These are phyloP conservation scores for Diaporthe citriasiana DNA, from an alignment of 2,329 filamentous ascomycete genomes.

Conservation along the genomic window DNA sequence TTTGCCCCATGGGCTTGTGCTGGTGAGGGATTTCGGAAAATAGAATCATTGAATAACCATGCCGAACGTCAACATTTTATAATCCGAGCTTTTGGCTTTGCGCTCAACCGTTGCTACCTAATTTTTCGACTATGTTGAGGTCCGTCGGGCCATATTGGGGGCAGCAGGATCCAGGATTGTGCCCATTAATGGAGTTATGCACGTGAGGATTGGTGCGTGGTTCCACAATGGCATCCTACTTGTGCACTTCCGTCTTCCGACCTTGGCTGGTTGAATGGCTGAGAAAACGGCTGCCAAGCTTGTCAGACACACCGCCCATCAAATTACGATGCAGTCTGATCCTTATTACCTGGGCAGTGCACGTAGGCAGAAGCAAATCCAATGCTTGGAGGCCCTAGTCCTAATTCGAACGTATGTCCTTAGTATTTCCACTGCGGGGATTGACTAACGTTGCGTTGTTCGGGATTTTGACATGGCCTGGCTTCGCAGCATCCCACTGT, in stretches of 20 bases:
- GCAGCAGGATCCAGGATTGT: slow-evolving; percentile 16
- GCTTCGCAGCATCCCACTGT: too few species aligned
- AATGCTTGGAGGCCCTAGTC: background rate
- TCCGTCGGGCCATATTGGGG: background rate
- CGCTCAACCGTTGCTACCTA: background rate
- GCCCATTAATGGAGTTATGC: background rate
- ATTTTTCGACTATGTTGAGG: too few species aligned
- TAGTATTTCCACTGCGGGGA: too few species aligned
- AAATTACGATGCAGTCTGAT: background rate
- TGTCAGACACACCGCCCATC: slow-evolving; percentile 6
- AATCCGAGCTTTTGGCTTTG: background rate
- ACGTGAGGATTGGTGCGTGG: background rate
- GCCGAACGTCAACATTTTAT: background rate
- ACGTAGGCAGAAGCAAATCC: background rate
- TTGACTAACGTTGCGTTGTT: too few species aligned
- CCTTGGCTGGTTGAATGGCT: background rate
- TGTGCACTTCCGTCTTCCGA: too few species aligned
- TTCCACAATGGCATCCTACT: background rate
- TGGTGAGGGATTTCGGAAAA: background rate
- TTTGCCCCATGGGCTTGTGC: too few species aligned
- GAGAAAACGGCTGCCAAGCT: background rate
- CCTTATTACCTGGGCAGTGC: background rate
- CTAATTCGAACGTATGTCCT: background rate
- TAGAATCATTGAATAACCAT: background rate
- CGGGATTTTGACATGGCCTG: background rate